Evolutionary conservation across 2,329 filamentous ascomycete genomes (phyloP).

Genomic region (Penicillium olsonii): DNA sequence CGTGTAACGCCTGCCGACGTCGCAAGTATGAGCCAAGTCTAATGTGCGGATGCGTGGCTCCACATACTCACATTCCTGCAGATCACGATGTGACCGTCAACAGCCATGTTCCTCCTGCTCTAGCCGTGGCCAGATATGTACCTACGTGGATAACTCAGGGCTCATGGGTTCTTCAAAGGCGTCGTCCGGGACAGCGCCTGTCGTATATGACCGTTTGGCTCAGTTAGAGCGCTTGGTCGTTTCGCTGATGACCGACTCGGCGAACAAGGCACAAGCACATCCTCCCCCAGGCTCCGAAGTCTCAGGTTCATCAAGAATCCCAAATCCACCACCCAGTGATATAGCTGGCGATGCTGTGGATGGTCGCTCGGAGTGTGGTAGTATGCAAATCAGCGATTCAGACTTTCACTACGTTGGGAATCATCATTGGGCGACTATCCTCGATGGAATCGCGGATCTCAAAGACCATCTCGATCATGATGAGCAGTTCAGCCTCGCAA

Average conservation of each 20-base stretch:
- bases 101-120: slow-evolving; percentile 60
- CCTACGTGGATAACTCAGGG: slow-evolving; percentile 47
- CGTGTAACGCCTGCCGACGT: slow-evolving; percentile 37
- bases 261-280: background rate
- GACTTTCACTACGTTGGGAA: slow-evolving; percentile 26
- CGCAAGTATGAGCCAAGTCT: slow-evolving; percentile 34
- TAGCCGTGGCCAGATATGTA: slow-evolving; percentile 57
- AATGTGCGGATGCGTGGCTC: background rate
- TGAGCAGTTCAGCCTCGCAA: slow-evolving; percentile 17
- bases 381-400: slow-evolving; percentile 19
- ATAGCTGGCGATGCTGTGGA: background rate
- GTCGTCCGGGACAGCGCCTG: slow-evolving; percentile 36
- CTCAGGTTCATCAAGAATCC: background rate
- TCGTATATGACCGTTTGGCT: slow-evolving; percentile 58
- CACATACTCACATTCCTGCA: slow-evolving; percentile 21
- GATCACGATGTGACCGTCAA: slow-evolving; percentile 59
- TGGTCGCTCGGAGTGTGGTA: slow-evolving; percentile 20
- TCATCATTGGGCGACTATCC: slow-evolving; percentile 32
- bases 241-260: slow-evolving; percentile 48
- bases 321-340: background rate
- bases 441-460: slow-evolving; percentile 27
- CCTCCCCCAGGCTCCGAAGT: background rate
- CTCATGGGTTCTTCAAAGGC: slow-evolving; percentile 44
- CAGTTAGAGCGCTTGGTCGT: slow-evolving; percentile 59
- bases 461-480: slow-evolving; percentile 28